Percentiles rank a stretch among this genome's conserved stretches.
Evolutionary conservation across 441 rosid species (phyloP).

Genomic region (Erodium moschatum): DNA sequence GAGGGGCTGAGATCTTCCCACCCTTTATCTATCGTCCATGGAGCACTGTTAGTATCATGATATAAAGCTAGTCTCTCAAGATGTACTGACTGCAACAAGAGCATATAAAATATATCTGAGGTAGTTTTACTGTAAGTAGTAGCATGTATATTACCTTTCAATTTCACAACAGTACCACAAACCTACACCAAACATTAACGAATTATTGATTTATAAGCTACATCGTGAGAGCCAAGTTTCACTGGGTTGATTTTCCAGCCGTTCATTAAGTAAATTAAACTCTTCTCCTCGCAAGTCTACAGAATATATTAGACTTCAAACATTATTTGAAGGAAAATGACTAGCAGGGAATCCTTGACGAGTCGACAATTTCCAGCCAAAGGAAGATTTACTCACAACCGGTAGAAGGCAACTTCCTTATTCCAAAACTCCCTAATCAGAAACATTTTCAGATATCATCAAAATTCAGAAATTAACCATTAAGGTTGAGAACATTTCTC

Average conservation of each 20-base stretch:
- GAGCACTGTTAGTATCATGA: constrained; percentile 72
- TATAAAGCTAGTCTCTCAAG: constrained; percentile 92
- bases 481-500: too few species aligned
- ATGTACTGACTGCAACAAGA: constrained; percentile 63
- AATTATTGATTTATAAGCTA: not conserved
- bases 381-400: not conserved
- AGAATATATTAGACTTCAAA: not conserved
- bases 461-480: too few species aligned
- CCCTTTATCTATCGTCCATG: constrained; percentile 71
- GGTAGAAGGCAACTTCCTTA: not conserved
- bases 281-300: not conserved
- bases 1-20: constrained; percentile 89
- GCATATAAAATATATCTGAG: not conserved
- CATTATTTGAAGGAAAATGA: not conserved
- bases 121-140: not conserved
- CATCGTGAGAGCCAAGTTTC: not conserved
- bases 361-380: not conserved
- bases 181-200: not conserved
- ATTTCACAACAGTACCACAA: not conserved
- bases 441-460: too few species aligned
- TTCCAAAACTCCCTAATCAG: too few species aligned
- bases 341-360: not conserved
- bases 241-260: not conserved
- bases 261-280: not conserved
- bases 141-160: not conserved